Percentiles rank a stretch among this genome's conserved stretches.
Conservation (phyloP, 2,329 filamentous ascomycete genomes). For the Cladosporium cucumerinum region DNA sequence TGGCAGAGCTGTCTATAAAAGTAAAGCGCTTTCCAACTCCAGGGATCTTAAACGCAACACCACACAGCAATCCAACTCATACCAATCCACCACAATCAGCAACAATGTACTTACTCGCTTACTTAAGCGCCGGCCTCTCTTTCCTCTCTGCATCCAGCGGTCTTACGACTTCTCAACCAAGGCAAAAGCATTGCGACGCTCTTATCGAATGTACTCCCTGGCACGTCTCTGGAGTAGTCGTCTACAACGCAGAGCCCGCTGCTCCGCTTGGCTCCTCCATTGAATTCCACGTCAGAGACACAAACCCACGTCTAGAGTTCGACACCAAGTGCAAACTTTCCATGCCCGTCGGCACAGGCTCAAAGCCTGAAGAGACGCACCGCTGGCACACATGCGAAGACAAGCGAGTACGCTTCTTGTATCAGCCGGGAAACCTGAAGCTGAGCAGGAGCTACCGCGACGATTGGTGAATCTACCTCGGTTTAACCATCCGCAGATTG, state of each 20-base stretch:
- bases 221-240: background rate
- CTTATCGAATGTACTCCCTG: background rate
- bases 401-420: background rate
- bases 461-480: background rate
- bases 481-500: background rate
- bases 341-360: background rate
- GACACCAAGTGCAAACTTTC: background rate
- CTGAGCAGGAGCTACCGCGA: slow-evolving; percentile 1
- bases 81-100: background rate
- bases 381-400: background rate
- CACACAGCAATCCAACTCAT: background rate
- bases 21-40: background rate
- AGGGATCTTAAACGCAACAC: background rate
- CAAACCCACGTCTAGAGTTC: slow-evolving; percentile 7
- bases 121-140: background rate
- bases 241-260: background rate
- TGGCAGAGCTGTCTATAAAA: background rate
- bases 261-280: background rate
- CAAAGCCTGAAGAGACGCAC: background rate
- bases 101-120: background rate
- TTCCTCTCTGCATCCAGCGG: background rate
- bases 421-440: background rate
- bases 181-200: background rate
- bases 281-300: background rate
- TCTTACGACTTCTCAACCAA: background rate